Evolutionary conservation across 805 yeast species (phyloP), one percentile per base, ranked within the genome.

Genomic region (Nakazawaea wyomingensis): DNA sequence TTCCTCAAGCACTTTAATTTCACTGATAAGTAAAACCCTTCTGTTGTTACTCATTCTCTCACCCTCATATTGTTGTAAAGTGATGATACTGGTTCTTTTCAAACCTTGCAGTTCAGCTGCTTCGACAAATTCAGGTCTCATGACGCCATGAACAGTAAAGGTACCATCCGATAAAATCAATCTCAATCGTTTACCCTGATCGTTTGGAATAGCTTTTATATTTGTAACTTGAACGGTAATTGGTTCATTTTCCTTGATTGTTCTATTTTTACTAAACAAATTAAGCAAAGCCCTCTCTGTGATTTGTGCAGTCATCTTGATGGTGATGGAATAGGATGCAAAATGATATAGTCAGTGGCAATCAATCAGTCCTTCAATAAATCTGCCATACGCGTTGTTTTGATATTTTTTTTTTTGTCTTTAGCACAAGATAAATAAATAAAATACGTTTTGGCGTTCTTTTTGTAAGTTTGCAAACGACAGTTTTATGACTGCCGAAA

Each of bases 131-230:
- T 66, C 70, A 28, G 78, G 76, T 56, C 79, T 74, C 48, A 76
- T 62, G 22, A 78, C 69, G 4, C 76, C 78, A 50, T 78, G 77
- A 39, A 73, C 66, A 22, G 68, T 61, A 51, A 62, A 73, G 20
- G 60, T 57, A 24, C 82, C 82, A 57, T 78, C 84, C 31, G 73
- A 70, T 17, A 78, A 54, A 65, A 77, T 65, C 41, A 71, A 48
- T 51, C 76, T 64, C 10, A 67, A 54, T 51, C 76, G 58, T 46
- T 64, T 66, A 16, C 72, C 72, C 11, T 56, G 54, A 10, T 64
- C 68, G 43, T 68, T 71, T 14, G 63, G 60, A 37, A 66, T 64
- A 9, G 61, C 62, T 45, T 57, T 66, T 35, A 58, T 54, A 44
- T 63, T 64, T 18, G 61, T 51, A 14, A 66, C 59, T 48, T 67